These are phyloP conservation scores for Arthrocladium fulminans DNA, from an alignment of 2,329 filamentous ascomycete species.

Conservation along the genomic window DNA sequence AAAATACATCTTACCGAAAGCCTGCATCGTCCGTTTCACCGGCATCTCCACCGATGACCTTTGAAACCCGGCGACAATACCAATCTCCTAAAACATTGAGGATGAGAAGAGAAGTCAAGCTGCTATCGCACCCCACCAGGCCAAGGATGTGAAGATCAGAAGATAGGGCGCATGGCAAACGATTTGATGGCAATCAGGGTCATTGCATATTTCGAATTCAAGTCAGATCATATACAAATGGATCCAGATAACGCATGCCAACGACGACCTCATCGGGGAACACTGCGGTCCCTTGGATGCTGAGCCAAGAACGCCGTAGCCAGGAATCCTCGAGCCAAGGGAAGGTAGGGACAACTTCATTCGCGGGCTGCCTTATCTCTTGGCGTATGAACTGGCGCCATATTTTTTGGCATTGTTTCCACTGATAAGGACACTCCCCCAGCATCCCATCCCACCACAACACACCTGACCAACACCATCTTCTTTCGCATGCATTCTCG, in stretches of 20 bases:
- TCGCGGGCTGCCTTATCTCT: conserved; percentile 3
- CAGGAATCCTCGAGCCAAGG: background rate
- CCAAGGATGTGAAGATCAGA: too few species aligned
- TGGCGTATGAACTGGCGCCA: background rate
- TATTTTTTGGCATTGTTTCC: background rate
- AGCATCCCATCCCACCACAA: background rate
- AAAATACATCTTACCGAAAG: too few species aligned
- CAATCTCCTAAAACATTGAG: too few species aligned
- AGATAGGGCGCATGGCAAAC: background rate
- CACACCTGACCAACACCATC: background rate
- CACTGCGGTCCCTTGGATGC: background rate
- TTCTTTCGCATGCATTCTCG: background rate
- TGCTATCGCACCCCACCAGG: too few species aligned
- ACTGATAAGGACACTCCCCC: conserved; percentile 4
- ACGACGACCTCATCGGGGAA: background rate
- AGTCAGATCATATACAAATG: background rate
- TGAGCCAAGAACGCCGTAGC: background rate
- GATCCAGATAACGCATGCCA: background rate
- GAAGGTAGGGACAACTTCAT: background rate
- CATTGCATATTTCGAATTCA: background rate
- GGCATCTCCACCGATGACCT: too few species aligned
- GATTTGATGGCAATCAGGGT: background rate
- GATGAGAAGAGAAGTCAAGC: too few species aligned
- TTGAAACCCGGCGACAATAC: too few species aligned
- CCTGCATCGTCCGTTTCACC: too few species aligned